Evolutionary conservation across 441 rosid species (phyloP), one percentile per base, ranked within the genome.

Genomic region (Euphorbia celastroides): DNA sequence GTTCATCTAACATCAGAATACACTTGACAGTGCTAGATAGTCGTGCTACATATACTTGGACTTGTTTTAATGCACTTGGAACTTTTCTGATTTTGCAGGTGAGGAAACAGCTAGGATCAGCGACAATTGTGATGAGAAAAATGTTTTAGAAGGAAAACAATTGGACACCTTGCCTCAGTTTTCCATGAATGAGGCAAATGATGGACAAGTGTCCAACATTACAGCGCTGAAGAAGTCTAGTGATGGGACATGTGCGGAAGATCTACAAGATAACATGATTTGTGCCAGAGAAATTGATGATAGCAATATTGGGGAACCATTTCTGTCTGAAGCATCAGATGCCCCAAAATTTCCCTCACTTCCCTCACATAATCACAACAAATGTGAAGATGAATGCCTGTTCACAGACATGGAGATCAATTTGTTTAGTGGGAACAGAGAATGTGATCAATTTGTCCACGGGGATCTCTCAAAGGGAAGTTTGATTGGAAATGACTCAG

Each of bases 371-470:
- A 46, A 27, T 42, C 7, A 61, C 28, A 26, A 27, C 32, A 23
- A 38, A 59, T 46, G 42, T 26, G 60, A 27, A 22, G 65, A 62
- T 36, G 52, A 20, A 42, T 3, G 14, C 56, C 57, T 22, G 17
- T 52, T 69, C 64, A 55, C 67, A 27, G 51, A 59, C 36, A 25
- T 46, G 64, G 78, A 70, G 44, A 34, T 62, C 64, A 74, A 62
- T 64, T 19, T 66, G 64, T 60, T 55, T 38, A 31, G 60, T 13
- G 66, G 46, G 26, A 48, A 57, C 8, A 23, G 50, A 50, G 72
- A 51, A 44, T 22, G 42, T 31, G 57, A 42, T 42, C 11, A 19
- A 26, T 16, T 51, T 52, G 54, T 26, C 51, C 12, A 50, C 12
- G 28, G 41, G 8, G 60, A 52, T 26, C 19, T 25, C 16, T 51